Percentiles rank a stretch among this genome's conserved stretches.
phyloP scores from a whole-genome alignment of 768 basidiomycete genomes.

The Chalciporus sphaerocephalus region DNA sequence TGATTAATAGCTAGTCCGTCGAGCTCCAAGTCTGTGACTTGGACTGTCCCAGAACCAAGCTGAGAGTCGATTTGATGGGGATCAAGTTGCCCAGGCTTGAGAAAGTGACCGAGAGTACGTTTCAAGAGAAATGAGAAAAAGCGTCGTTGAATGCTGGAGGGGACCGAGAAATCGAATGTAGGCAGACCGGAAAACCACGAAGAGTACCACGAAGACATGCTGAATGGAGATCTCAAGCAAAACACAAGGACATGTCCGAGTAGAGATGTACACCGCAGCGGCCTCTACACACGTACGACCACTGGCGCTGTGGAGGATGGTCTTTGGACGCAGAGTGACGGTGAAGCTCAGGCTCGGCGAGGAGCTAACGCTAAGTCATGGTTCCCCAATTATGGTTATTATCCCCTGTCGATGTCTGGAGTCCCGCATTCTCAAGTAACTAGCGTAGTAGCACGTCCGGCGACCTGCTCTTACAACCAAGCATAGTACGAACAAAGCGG shows the following conservation, averaged over 20 bases:
- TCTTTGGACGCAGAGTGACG: constrained; percentile 2
- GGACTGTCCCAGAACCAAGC: constrained; percentile 86
- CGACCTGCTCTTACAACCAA: background rate
- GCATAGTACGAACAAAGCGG: too few species aligned
- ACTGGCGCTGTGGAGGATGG: constrained; percentile 3
- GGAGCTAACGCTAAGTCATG: background rate
- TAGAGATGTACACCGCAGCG: background rate
- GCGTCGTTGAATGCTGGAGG: constrained; percentile 74
- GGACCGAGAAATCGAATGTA: constrained; percentile 59
- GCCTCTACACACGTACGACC: background rate
- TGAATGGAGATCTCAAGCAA: constrained; percentile 11
- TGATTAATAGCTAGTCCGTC: constrained; percentile 76
- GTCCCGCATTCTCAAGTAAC: background rate
- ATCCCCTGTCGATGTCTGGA: too few species aligned
- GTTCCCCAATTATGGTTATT: constrained; percentile 17
- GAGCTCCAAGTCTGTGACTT: constrained; percentile 79
- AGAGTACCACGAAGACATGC: constrained; percentile 54
- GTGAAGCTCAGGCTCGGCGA: background rate
- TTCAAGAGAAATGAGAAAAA: constrained; percentile 88
- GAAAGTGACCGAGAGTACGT: constrained; percentile 76
- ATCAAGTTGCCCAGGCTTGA: constrained; percentile 88
- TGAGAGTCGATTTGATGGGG: constrained; percentile 84
- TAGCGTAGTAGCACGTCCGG: background rate
- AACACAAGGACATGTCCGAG: constrained; percentile 14
- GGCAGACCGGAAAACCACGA: constrained; percentile 56